A percentile compares a stretch with the other conserved stretches of the same genome.
These are phyloP conservation scores for Botrytis fragariae DNA, from an alignment of 2,329 filamentous ascomycete species.

Conservation along the genomic window DNA sequence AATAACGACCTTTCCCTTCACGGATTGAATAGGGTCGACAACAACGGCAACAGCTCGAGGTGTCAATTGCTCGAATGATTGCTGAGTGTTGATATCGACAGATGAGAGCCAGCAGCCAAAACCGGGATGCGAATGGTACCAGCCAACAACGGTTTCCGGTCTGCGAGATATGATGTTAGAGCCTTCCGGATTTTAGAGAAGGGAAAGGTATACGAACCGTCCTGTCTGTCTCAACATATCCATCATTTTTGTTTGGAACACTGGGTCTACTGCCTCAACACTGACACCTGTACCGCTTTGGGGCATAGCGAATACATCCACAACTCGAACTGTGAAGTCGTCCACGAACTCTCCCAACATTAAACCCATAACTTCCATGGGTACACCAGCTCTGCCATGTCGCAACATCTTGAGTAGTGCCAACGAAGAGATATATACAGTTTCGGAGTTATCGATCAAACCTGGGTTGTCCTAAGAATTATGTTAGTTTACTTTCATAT, in stretches of 20 bases:
- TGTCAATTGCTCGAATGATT: slow-evolving; percentile 98
- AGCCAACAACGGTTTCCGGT: slow-evolving; percentile 95
- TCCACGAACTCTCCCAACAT: slow-evolving; percentile 99
- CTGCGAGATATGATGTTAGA: slow-evolving; percentile 46
- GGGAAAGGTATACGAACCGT: slow-evolving; percentile 54
- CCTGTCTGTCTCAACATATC: slow-evolving; percentile 98
- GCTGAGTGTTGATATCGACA: slow-evolving; percentile 99
- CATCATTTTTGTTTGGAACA: slow-evolving; percentile 99
- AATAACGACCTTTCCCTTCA: slow-evolving; percentile 99
- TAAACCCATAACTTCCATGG: slow-evolving; percentile 99
- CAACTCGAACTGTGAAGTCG: slow-evolving; percentile 96
- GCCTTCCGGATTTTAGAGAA: slow-evolving; percentile 8
- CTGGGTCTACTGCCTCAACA: slow-evolving; percentile 95
- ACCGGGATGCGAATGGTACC: slow-evolving; percentile 99
- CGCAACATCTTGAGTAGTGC: slow-evolving; percentile 98
- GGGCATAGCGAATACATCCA: slow-evolving; percentile 99
- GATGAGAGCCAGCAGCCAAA: slow-evolving; percentile 99
- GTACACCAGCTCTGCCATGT: slow-evolving; percentile 94
- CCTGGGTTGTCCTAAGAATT: slow-evolving; percentile 74
- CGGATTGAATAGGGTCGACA: slow-evolving; percentile 97
- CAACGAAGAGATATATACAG: slow-evolving; percentile 97
- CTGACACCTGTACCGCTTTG: slow-evolving; percentile 97
- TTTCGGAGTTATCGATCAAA: slow-evolving; percentile 98
- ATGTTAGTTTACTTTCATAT: slow-evolving; percentile 23
- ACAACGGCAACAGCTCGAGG: slow-evolving; percentile 96